Percentiles rank a stretch among this genome's conserved stretches.
phyloP scores from a whole-genome alignment of 1,139 yeast species.

The Citeromyces hawaiiensis region DNA sequence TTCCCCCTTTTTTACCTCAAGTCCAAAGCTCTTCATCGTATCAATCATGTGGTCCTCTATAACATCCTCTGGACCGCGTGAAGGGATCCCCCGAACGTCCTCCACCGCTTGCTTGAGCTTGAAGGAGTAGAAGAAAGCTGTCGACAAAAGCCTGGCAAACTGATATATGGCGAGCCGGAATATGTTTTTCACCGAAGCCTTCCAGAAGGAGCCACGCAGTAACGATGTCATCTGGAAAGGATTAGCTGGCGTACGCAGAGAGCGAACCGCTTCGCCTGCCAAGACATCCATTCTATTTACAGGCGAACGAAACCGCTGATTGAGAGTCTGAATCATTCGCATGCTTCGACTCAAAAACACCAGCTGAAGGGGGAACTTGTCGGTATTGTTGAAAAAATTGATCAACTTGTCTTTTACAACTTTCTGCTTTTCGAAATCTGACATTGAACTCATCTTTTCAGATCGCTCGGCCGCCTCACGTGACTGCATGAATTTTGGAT shows the following conservation, averaged over 20 bases:
- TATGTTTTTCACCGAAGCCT: background rate
- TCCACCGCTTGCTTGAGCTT: conserved; percentile 1
- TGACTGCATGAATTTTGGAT: conserved; percentile 19
- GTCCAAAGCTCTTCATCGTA: conserved; percentile 3
- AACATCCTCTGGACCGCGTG: conserved; percentile 2
- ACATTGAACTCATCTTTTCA: conserved; percentile 11
- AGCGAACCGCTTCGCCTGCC: conserved; percentile 35
- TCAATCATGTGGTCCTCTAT: conserved; percentile 4
- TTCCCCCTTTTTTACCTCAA: conserved; percentile 3
- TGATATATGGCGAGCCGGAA: conserved; percentile 2
- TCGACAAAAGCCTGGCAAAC: background rate
- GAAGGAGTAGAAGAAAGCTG: background rate
- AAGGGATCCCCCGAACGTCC: background rate
- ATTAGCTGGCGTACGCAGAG: conserved; percentile 4
- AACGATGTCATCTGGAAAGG: background rate
- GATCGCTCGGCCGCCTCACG: conserved; percentile 8
- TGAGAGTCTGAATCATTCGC: conserved; percentile 63
- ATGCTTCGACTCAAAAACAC: conserved; percentile 57
- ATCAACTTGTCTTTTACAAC: conserved; percentile 24
- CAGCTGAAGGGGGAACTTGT: conserved; percentile 53
- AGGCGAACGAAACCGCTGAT: conserved; percentile 56
- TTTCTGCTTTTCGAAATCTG: conserved; percentile 24
- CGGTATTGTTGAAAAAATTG: conserved; percentile 44
- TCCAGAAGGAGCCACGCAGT: background rate
- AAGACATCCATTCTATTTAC: conserved; percentile 56